Percentiles rank a stretch among this genome's conserved stretches.
phyloP scores from a whole-genome alignment of 192 early-diverging fungal genomes.

The Diversispora eburnea region DNA sequence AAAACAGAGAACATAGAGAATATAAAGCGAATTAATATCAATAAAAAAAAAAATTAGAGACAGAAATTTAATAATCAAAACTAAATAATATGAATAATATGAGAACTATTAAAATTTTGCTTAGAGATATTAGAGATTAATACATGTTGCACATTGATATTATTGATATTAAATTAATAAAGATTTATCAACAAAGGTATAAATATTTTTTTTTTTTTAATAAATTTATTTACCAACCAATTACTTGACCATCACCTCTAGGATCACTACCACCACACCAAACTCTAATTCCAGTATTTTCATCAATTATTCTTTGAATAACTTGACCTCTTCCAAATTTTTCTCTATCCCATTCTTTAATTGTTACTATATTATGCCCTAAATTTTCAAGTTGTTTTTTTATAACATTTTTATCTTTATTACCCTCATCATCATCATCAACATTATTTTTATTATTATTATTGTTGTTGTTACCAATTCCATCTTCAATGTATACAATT shows the following conservation, averaged over 20 bases:
- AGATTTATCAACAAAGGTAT: too few species aligned
- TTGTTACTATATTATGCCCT: conserved; percentile 56
- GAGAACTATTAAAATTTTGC: too few species aligned
- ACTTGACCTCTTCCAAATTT: conserved; percentile 77
- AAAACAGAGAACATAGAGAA: too few species aligned
- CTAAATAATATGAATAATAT: too few species aligned
- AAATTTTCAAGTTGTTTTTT: conserved; percentile 46
- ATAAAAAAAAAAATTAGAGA: too few species aligned
- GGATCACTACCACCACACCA: conserved; percentile 55
- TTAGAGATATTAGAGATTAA: too few species aligned
- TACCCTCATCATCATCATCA: conserved; percentile 53
- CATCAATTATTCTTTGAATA: conserved; percentile 45
- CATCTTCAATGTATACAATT: conserved; percentile 61
- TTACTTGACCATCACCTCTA: conserved; percentile 56
- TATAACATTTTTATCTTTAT: conserved; percentile 45
- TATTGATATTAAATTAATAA: too few species aligned
- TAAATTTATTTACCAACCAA: conserved; percentile 40
- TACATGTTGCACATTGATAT: too few species aligned
- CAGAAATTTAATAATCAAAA: too few species aligned
- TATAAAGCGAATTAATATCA: too few species aligned
- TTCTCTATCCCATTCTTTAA: conserved; percentile 44
- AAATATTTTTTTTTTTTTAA: not conserved
- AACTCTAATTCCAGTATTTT: conserved; percentile 40
- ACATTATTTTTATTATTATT: conserved; percentile 20
- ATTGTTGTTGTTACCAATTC: conserved; percentile 36